A percentile compares a stretch with the other conserved stretches of the same genome.
Evolutionary conservation across 768 basidiomycete species (phyloP).

Genomic region (Pisolithus sp.): DNA sequence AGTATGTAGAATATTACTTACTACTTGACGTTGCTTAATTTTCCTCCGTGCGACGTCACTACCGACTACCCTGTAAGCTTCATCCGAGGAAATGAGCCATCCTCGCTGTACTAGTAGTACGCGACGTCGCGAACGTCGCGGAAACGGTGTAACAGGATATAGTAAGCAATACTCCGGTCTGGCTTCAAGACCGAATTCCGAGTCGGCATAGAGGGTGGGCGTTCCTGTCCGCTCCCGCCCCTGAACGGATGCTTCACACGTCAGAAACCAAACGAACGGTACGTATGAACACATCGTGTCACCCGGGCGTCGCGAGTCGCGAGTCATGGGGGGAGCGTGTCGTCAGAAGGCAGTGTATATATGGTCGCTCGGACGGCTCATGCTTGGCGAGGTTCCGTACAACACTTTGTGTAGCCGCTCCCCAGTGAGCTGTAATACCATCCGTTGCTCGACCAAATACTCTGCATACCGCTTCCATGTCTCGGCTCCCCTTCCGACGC

Average conservation of each 20-base stretch:
- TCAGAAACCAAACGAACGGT: background rate
- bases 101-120: no score
- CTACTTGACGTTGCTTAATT: no score
- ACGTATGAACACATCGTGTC: background rate
- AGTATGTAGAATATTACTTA: no score
- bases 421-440: conserved; percentile 47
- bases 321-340: background rate
- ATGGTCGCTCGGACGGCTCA: background rate
- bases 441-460: conserved; percentile 43
- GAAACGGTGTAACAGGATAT: no score
- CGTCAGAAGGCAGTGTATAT: background rate
- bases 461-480: conserved; percentile 60
- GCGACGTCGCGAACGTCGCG: no score
- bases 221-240: background rate
- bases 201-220: background rate
- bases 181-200: background rate
- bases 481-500: conserved; percentile 38
- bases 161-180: background rate
- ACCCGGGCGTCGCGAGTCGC: background rate
- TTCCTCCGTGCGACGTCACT: no score
- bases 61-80: no score
- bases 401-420: conserved; percentile 34
- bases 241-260: background rate
- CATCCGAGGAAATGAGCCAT: background rate
- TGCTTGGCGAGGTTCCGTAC: conserved; percentile 12